Conservation (phyloP, 2,329 filamentous ascomycete genomes). For the Calonectria multiphialidica region DNA sequence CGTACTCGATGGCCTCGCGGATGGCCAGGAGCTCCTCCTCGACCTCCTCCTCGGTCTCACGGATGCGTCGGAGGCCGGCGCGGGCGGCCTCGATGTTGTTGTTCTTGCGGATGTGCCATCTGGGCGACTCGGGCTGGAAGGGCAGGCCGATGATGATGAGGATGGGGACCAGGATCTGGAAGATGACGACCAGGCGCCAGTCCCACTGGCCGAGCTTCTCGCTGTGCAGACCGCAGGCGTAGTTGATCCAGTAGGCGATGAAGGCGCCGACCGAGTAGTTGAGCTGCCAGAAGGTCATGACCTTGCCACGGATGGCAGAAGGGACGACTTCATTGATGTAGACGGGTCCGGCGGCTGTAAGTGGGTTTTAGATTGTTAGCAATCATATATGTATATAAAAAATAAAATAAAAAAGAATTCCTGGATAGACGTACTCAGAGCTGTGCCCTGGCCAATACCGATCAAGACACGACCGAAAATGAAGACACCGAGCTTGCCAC, state of each 20-base stretch:
- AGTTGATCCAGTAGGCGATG: constrained; percentile 67
- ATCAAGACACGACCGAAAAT: constrained; percentile 77
- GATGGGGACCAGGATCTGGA: constrained; percentile 76
- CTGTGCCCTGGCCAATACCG: constrained; percentile 77
- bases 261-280: constrained; percentile 75
- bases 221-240: constrained; percentile 68
- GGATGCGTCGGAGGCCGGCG: constrained; percentile 68
- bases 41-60: constrained; percentile 73
- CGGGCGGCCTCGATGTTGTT: constrained; percentile 72
- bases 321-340: constrained; percentile 79
- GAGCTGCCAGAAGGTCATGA: constrained; percentile 77
- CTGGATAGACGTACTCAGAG: constrained; percentile 57
- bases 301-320: constrained; percentile 71
- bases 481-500: constrained; percentile 72
- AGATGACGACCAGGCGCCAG: constrained; percentile 80
- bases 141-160: constrained; percentile 73
- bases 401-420: too few relatives aligned
- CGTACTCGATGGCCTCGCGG: constrained; percentile 77
- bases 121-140: constrained; percentile 76
- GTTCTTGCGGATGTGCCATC: constrained; percentile 75
- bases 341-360: constrained; percentile 72
- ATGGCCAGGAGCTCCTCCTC: constrained; percentile 75
- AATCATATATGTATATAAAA: too few relatives aligned
- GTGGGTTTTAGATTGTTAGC: constrained; percentile 16
- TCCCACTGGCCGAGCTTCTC: constrained; percentile 75